Evolutionary conservation across 768 basidiomycete genomes (phyloP), one percentile per base, ranked within the genome.

Genomic region (Hemileccinum impolitum): DNA sequence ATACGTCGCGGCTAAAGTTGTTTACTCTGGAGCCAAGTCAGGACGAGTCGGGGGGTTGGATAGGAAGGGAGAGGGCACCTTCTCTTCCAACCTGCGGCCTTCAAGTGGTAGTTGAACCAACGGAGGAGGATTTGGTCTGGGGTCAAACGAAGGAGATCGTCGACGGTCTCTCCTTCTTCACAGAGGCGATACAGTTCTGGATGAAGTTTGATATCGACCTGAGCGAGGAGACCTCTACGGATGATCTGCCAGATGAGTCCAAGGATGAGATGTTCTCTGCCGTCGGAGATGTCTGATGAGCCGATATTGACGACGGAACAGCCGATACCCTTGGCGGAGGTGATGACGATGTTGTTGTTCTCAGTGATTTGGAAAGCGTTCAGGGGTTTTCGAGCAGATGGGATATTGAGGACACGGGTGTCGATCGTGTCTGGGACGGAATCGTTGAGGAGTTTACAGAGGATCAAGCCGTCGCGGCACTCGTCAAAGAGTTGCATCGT

Each of bases 401-500:
- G 82, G 68, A 88, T 95, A 77, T 99, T 98, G 58, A 99, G 77
- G 7, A 99, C 96, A 77, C 96, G 95, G 53, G 84, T 89, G 72
- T 98, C 95, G 72, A 99, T 99, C 6, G 96, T 99, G 70, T 98
- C 95, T 11, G 96, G 95, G 4, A 99, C 96, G 38, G 96, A 95
- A 72, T 99, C 95, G 70, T 99, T 95, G 78, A 98, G 93, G 56
- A 98, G 85, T 78, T 97, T 98, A 71, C 90, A 96, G 26, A 99
- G 87, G 59, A 99, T 84, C 63, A 99, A 75, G 54, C 95, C 96
- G 62, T 99, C 95, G 62, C 87, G 82, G 70, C 87, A 90, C 69
- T 98, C 96, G 64, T 98, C 96, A 62, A 98, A 98, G 55, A 99
- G 78, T 59, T 99, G 96, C 94, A 98, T 96, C 17, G 94, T 97